These are phyloP conservation scores for Phoma sp. DNA, from an alignment of 2,329 filamentous ascomycete species.

Conservation along the genomic window DNA sequence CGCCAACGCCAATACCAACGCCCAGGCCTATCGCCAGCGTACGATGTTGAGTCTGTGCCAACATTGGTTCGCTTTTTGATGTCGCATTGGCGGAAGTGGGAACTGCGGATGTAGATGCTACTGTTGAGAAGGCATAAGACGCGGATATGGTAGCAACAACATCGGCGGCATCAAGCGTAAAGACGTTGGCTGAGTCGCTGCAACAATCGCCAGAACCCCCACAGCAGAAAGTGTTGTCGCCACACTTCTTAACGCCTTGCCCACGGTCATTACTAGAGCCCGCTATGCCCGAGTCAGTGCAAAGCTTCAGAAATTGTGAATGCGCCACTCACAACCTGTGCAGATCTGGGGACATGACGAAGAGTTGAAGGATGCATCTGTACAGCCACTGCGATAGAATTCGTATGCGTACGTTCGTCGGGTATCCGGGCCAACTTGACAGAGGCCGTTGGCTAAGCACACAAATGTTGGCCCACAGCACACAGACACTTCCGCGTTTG, in stretches of 20 bases:
- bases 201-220: conserved; percentile 26
- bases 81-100: conserved; percentile 1
- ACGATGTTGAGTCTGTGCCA: conserved; percentile 3
- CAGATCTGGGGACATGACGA: conserved; percentile 28
- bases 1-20: conserved; percentile 27
- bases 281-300: conserved; percentile 14
- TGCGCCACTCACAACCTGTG: conserved; percentile 21
- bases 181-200: conserved; percentile 21
- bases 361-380: conserved; percentile 29
- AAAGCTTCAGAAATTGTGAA: neutral
- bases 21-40: conserved; percentile 25
- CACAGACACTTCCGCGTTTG: conserved; percentile 23
- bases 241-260: conserved; percentile 25
- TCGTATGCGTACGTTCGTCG: conserved; percentile 21
- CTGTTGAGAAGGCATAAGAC: neutral
- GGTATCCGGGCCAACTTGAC: conserved; percentile 23
- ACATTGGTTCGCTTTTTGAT: neutral
- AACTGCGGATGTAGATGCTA: conserved; percentile 15
- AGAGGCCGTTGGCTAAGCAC: conserved; percentile 31
- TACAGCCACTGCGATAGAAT: conserved; percentile 30
- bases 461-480: conserved; percentile 33
- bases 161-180: conserved; percentile 19
- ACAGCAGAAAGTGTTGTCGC: conserved; percentile 28
- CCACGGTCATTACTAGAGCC: conserved; percentile 18
- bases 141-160: conserved; percentile 24